phyloP scores from a whole-genome alignment of 345 rosid species.

The Eucalyptus pumila region DNA sequence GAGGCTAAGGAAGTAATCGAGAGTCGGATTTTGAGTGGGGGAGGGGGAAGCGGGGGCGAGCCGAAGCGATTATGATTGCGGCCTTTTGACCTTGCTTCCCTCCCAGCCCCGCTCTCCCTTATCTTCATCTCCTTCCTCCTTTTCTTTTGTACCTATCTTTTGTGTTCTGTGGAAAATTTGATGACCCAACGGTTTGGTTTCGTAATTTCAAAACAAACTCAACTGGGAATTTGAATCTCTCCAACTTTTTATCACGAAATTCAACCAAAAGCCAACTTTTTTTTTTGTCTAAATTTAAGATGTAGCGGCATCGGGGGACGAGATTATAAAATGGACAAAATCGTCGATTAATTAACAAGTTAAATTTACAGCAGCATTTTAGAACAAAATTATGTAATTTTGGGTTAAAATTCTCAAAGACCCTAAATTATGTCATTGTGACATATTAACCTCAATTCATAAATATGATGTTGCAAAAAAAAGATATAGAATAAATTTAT shows the following conservation, averaged over 20 bases:
- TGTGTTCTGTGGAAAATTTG: background rate
- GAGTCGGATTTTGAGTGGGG: background rate
- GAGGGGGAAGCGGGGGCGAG: background rate
- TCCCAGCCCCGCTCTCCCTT: background rate
- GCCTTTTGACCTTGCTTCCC: background rate
- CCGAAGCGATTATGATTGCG: background rate
- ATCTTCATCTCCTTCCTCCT: background rate
- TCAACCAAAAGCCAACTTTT: background rate
- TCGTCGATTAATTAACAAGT: background rate
- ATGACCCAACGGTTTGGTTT: background rate
- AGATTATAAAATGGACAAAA: background rate
- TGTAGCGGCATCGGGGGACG: background rate
- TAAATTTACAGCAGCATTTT: background rate
- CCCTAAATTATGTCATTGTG: no score
- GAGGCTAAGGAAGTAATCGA: background rate
- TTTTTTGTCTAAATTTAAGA: background rate
- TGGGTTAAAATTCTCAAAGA: no score
- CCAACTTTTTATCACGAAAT: background rate
- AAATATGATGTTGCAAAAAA: accelerated
- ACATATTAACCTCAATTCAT: no score
- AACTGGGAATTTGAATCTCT: background rate
- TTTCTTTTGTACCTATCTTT: background rate
- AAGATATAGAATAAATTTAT: no score
- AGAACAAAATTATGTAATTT: no score
- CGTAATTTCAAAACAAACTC: background rate